phyloP scores from a whole-genome alignment of 1,284 basidiomycete species.

The Apiotrichum laibachii region DNA sequence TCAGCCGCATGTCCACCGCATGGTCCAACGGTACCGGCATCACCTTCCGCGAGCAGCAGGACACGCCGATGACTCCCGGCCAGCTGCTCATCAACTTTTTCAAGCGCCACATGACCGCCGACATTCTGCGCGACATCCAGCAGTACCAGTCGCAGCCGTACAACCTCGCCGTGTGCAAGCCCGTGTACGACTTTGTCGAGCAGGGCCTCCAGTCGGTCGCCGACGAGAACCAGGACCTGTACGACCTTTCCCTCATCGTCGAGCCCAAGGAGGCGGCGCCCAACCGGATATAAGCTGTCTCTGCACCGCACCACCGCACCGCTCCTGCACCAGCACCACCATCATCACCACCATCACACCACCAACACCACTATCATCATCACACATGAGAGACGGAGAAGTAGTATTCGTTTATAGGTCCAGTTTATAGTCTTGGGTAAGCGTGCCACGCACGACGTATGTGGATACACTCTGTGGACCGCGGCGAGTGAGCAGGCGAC shows the following conservation, averaged over 20 bases:
- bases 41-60: background rate
- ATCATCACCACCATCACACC: too few relatives aligned
- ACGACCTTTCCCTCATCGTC: conserved; percentile 75
- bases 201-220: conserved; percentile 68
- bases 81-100: conserved; percentile 81
- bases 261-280: conserved; percentile 73
- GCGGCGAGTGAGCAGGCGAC: too few relatives aligned
- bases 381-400: background rate
- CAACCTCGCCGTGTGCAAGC: conserved; percentile 70
- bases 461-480: background rate
- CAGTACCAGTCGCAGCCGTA: conserved; percentile 90
- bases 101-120: conserved; percentile 88
- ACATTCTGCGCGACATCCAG: conserved; percentile 94
- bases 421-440: conserved; percentile 1
- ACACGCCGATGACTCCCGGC: background rate
- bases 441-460: conserved; percentile 1
- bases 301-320: too few relatives aligned
- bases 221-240: conserved; percentile 58
- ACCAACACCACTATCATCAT: too few relatives aligned
- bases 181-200: conserved; percentile 72
- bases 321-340: too few relatives aligned
- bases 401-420: conserved; percentile 2
- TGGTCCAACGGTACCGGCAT: conserved; percentile 7
- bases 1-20: conserved; percentile 4
- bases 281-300: background rate